These are phyloP conservation scores for Stellera chamaejasme DNA, from an alignment of 345 rosid genomes.

Conservation along the genomic window DNA sequence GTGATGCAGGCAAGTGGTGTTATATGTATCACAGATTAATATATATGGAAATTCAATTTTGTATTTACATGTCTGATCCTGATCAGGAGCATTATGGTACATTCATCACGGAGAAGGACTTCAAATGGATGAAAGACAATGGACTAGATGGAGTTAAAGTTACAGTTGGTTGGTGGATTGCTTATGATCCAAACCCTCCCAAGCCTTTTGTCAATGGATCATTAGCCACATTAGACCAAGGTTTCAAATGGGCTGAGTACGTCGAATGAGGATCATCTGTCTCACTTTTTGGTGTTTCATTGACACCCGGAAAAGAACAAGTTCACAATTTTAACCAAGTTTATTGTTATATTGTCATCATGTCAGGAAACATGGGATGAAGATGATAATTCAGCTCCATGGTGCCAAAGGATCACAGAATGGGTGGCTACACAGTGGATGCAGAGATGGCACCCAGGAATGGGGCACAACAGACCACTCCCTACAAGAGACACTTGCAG, in stretches of 20 bases:
- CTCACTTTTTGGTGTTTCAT: conserved; percentile 9
- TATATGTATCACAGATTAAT: no score
- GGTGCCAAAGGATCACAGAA: conserved; percentile 26
- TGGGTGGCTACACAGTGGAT: conserved; percentile 20
- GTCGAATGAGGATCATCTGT: background rate
- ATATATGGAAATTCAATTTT: no score
- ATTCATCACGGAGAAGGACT: conserved; percentile 28
- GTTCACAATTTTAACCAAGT: no score
- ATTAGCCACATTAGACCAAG: conserved; percentile 22
- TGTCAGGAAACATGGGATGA: conserved; percentile 19
- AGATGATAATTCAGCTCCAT: conserved; percentile 29
- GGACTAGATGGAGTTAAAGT: conserved; percentile 28
- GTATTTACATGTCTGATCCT: background rate
- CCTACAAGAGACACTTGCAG: conserved; percentile 16
- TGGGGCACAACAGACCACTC: conserved; percentile 27
- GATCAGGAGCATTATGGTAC: conserved; percentile 25
- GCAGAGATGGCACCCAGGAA: conserved; percentile 33
- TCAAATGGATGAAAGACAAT: conserved; percentile 24
- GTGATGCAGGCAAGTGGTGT: conserved; percentile 29
- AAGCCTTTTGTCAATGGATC: conserved; percentile 31
- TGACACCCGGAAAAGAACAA: no score
- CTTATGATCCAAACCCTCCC: conserved; percentile 25
- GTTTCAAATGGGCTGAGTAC: conserved; percentile 29
- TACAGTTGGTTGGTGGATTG: conserved; percentile 37
- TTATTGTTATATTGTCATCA: no score